Percentiles rank a stretch among this genome's conserved stretches.
These are phyloP conservation scores for Chaetomium cochliodes DNA, from an alignment of 495 filamentous ascomycete species.

Conservation along the genomic window DNA sequence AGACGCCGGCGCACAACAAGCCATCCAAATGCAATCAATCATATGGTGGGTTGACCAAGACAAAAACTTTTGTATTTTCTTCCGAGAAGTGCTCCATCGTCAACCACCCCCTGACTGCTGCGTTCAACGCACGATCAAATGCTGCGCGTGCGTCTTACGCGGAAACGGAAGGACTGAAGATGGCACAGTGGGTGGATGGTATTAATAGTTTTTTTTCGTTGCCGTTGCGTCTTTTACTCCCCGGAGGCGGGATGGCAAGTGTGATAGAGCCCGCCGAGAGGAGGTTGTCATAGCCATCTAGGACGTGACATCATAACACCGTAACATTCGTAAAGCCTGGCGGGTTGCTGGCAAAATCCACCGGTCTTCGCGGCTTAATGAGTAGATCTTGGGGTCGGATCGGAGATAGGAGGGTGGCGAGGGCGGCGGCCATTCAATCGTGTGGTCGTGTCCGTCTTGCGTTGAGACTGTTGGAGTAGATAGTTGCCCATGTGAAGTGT, in stretches of 20 bases:
- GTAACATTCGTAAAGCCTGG: conserved; percentile 38
- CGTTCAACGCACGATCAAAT: not conserved
- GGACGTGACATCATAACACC: conserved; percentile 44
- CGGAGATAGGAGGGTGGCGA: conserved; percentile 1
- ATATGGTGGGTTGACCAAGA: conserved; percentile 10
- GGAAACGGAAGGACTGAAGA: not conserved
- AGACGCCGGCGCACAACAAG: not conserved
- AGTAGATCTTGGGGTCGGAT: not conserved
- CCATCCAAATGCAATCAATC: conserved; percentile 18
- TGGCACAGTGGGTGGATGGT: conserved; percentile 1
- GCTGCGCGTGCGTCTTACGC: not conserved
- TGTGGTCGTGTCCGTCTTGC: conserved; percentile 3
- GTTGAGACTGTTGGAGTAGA: conserved; percentile 28
- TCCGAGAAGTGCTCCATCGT: conserved; percentile 9
- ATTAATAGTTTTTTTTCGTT: conserved; percentile 17
- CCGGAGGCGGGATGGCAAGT: conserved; percentile 10
- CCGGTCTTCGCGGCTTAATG: conserved; percentile 13
- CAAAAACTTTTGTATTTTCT: conserved; percentile 14
- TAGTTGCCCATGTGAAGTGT: conserved; percentile 41
- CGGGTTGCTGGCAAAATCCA: not conserved
- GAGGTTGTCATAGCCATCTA: conserved; percentile 39
- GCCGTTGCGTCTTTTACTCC: conserved; percentile 22
- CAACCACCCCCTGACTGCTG: not conserved
- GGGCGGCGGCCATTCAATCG: conserved; percentile 5
- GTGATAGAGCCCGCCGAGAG: conserved; percentile 24